These are phyloP conservation scores for Helenozyma baotianmanensis DNA, from an alignment of 805 yeast genomes.

Conservation along the genomic window DNA sequence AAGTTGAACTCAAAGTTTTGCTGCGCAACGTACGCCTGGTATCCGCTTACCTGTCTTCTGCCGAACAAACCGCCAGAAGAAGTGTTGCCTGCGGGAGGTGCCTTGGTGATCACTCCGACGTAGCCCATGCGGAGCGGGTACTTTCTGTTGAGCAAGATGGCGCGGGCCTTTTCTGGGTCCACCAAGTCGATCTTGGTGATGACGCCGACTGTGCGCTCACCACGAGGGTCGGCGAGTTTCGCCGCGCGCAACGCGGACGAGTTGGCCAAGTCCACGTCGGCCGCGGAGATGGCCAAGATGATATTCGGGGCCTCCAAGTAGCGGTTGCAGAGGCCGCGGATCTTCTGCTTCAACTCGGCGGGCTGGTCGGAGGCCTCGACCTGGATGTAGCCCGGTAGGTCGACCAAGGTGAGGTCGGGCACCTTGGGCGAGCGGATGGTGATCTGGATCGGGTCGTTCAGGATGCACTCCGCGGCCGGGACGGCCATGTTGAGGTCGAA, in stretches of 20 bases:
- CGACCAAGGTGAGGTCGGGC: conserved; percentile 88
- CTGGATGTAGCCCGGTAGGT: conserved; percentile 96
- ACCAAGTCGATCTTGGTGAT: conserved; percentile 91
- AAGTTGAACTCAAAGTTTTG: conserved; percentile 54
- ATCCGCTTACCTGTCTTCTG: conserved; percentile 43
- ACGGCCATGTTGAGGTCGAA: conserved; percentile 90
- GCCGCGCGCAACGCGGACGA: conserved; percentile 92
- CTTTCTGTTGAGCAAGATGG: conserved; percentile 65
- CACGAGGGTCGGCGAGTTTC: conserved; percentile 83
- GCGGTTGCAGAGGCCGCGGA: conserved; percentile 73
- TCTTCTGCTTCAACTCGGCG: conserved; percentile 68
- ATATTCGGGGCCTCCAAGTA: conserved; percentile 90
- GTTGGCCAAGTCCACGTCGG: conserved; percentile 96
- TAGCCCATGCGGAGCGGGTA: conserved; percentile 96
- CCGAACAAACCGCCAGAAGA: conserved; percentile 37
- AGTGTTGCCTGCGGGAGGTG: conserved; percentile 45
- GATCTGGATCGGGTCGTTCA: conserved; percentile 90
- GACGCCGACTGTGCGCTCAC: conserved; percentile 95
- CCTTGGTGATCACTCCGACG: conserved; percentile 93
- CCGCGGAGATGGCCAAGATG: conserved; percentile 92
- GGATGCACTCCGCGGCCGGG: conserved; percentile 77
- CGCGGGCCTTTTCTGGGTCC: conserved; percentile 65
- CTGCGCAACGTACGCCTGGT: conserved; percentile 62
- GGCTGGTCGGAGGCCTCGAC: conserved; percentile 98
- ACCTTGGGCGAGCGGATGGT: conserved; percentile 86